Base-by-base conservation (phyloP, 768 basidiomycete genomes). In the Mycena belliarum region DNA sequence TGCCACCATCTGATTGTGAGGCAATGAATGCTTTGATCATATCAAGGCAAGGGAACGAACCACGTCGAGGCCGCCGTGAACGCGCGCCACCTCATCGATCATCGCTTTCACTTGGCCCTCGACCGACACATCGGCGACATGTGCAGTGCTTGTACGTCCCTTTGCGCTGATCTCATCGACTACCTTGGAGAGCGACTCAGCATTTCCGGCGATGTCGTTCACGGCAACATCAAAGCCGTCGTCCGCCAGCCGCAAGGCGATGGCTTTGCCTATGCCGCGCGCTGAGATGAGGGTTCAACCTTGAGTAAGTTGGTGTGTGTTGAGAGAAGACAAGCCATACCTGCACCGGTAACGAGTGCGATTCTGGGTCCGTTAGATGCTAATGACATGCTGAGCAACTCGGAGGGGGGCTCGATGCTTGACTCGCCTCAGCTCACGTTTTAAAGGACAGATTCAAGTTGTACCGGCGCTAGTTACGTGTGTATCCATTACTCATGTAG, bases 241-340 rank as follows among this genome's bases (percentile, higher is more conserved):
- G 18, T 58, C 51, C 24, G 79, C 76, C 29, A 79, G 73, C 5
- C 73, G 68, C 6, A 71, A 63, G 12, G 76, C 73, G 38, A 77
- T 73, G 46, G 74, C 75, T 25, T 71, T 67, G 9, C 76, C 77
- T 28, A 78, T 77, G 20, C 79, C 78, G 52, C 73, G 74, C 1
- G 67, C 70, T 58, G 57, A n/a, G n/a, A n/a, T n/a, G n/a, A n/a
- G 24, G 24, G 6, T 26, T 9, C 5, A 28, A 11, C 18, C 4
- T 6, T 38, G 18, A 38, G 18, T 4, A 18, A 6, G 18, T 3
- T 10, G 4, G 25, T 2, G 11, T n/a, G 10, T 14, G 4, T 4
- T 32, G n/a, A 15, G 37, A 26, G 23, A 9, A 21, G 15, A 4
- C 7, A n/a, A n/a, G n/a, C n/a, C n/a, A n/a, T 18, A 56, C 55